Evolutionary conservation across 352 stramenopile species (phyloP).

Genomic region (Globisporangium cystogenes): DNA sequence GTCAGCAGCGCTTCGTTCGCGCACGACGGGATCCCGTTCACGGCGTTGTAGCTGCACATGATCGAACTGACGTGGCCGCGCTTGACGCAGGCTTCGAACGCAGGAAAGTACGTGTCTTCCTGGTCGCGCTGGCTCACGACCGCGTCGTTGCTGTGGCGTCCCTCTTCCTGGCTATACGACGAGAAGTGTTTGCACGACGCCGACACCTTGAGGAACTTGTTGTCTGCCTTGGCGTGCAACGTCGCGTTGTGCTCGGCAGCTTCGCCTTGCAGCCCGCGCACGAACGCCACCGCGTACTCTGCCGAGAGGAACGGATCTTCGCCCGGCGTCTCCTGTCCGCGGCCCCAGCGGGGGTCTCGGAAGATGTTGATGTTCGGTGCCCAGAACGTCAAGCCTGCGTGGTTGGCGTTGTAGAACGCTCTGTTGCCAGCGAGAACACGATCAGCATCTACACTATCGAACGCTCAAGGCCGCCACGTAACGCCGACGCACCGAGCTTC

Average conservation of each 20-base stretch:
- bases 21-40: conserved; percentile 91
- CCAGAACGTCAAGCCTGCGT: conserved; percentile 87
- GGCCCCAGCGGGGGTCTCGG: conserved; percentile 89
- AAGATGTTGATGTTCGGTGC: conserved; percentile 94
- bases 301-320: conserved; percentile 88
- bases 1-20: conserved; percentile 82
- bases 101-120: conserved; percentile 86
- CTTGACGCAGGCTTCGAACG: conserved; percentile 80
- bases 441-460: too few species aligned
- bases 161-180: conserved; percentile 80
- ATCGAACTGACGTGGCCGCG: conserved; percentile 71
- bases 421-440: background rate
- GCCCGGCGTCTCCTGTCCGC: conserved; percentile 86
- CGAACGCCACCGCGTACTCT: conserved; percentile 83
- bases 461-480: too few species aligned
- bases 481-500: conserved; percentile 57
- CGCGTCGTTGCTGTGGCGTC: conserved; percentile 84
- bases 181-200: conserved; percentile 93
- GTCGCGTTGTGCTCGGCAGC: conserved; percentile 15
- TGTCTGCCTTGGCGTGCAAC: too few species aligned
- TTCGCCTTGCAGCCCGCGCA: conserved; percentile 80
- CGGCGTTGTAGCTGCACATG: conserved; percentile 95
- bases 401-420: conserved; percentile 74
- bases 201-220: conserved; percentile 66
- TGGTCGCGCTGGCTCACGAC: conserved; percentile 86